phyloP scores from a whole-genome alignment of 331 rosid genomes.

The Telfairia occidentalis region DNA sequence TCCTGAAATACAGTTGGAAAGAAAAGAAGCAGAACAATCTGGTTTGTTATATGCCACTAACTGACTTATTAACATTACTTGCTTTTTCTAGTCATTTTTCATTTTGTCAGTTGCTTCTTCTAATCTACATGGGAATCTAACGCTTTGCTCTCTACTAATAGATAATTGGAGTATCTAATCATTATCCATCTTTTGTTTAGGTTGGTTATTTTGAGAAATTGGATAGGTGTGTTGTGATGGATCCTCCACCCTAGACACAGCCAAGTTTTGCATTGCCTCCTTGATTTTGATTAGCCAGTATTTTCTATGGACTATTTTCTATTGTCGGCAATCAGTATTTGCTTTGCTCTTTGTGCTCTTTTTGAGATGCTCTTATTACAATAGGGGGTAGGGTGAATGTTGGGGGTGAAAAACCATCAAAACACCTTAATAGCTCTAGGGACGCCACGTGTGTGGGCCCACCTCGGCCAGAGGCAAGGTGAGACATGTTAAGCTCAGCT shows the following conservation, averaged over 20 bases:
- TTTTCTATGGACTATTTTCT: neutral
- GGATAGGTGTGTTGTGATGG: constrained; percentile 68
- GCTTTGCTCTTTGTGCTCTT: neutral
- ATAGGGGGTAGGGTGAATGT: neutral
- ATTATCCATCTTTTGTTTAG: constrained; percentile 22
- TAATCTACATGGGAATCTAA: neutral
- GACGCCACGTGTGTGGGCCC: no score
- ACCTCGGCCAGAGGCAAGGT: no score
- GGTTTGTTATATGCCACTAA: no score
- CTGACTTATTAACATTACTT: no score
- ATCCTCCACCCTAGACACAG: constrained; percentile 74
- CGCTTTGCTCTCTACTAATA: neutral
- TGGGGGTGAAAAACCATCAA: no score
- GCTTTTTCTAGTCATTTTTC: neutral
- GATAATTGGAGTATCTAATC: neutral
- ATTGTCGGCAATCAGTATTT: neutral
- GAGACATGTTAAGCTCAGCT: no score
- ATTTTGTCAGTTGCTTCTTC: neutral
- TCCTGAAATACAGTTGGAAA: no score
- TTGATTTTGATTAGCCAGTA: constrained; percentile 8
- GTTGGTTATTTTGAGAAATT: constrained; percentile 77
- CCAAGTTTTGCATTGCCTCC: constrained; percentile 72
- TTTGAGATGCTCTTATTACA: neutral
- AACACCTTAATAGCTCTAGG: no score
- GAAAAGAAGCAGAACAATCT: no score